These are phyloP conservation scores for Hypocrella siamensis DNA, from an alignment of 2,329 filamentous ascomycete genomes.

Conservation along the genomic window DNA sequence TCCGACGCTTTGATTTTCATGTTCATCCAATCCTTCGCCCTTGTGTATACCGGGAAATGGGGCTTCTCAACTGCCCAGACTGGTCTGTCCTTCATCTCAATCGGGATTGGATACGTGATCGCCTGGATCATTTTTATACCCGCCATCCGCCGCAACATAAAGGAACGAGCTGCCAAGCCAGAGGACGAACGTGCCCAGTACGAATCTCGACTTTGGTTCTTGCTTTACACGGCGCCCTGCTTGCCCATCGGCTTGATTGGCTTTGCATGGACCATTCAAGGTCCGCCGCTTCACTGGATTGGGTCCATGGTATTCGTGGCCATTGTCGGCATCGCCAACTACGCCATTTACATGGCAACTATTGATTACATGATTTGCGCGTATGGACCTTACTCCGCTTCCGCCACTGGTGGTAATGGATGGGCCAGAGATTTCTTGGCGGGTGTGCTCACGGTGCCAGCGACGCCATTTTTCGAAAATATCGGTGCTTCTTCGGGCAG, in stretches of 20 bases:
- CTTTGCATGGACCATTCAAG: constrained; percentile 53
- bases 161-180: constrained; percentile 32
- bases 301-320: constrained; percentile 48
- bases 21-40: constrained; percentile 54
- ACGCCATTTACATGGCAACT: constrained; percentile 59
- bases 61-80: constrained; percentile 38
- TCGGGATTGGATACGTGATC: constrained; percentile 50
- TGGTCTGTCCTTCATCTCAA: constrained; percentile 48
- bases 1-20: constrained; percentile 64
- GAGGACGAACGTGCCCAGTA: constrained; percentile 47
- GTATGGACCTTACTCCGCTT: constrained; percentile 58
- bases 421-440: constrained; percentile 61
- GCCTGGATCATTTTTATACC: constrained; percentile 45
- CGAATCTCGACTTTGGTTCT: constrained; percentile 49
- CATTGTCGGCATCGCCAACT: constrained; percentile 59
- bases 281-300: constrained; percentile 51
- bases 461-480: constrained; percentile 47
- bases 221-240: constrained; percentile 45
- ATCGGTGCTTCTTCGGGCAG: constrained; percentile 30
- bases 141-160: constrained; percentile 36
- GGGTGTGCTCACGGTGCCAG: constrained; percentile 53
- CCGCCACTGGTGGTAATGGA: constrained; percentile 61
- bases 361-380: constrained; percentile 67
- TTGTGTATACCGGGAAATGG: constrained; percentile 52
- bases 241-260: constrained; percentile 53